Evolutionary conservation across 2,329 filamentous ascomycete genomes (phyloP), one percentile per base, ranked within the genome.

Genomic region (Elsinoe australis): DNA sequence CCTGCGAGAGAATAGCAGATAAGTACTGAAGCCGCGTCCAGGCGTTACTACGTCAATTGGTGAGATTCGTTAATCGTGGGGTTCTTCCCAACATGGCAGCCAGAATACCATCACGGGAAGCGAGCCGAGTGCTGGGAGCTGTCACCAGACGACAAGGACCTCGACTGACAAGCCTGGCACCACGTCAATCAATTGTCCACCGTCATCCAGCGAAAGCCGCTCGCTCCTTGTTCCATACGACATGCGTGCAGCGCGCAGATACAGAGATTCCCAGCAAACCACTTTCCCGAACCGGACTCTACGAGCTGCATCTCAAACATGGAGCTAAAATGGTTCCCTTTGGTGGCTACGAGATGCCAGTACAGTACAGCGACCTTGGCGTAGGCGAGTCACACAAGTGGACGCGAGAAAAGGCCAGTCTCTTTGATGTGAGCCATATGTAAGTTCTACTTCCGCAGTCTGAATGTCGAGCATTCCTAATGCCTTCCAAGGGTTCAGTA

Each of bases 361-460:
- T 98, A 35, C 85, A 92, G 66, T 98, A 96, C 71, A 68, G 75
- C 26, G 78, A 81, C 55, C 75, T 85, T 55, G 82, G 83, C 57
- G 83, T 95, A 54, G 75, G 79, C 56, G 85, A 88, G 52, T 94
- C 87, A 46, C 92, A 96, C 72, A 76, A 81, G 59, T 95, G 90
- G 76, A 96, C 92, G 12, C 81, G 92, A 48, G 76, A 80, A 58
- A 85, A 89, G 67, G 85, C 87, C 50, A 95, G 88, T 54, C 71
- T 98, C 54, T 98, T 98, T 62, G 92, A 98, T 67, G 92, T 96
- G 48, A 84, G 84, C 64, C 92, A 96, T 71, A 96, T 96, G 90
- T 88, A 83, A 24, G 14, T 10, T 19, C 26, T 19, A 4, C 14
- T 26, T 15, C 15, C 12, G 15, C 36, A 14, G 19, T 41, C 3